phyloP scores from a whole-genome alignment of 257 asterid species.

The Ophiorrhiza pumila region DNA sequence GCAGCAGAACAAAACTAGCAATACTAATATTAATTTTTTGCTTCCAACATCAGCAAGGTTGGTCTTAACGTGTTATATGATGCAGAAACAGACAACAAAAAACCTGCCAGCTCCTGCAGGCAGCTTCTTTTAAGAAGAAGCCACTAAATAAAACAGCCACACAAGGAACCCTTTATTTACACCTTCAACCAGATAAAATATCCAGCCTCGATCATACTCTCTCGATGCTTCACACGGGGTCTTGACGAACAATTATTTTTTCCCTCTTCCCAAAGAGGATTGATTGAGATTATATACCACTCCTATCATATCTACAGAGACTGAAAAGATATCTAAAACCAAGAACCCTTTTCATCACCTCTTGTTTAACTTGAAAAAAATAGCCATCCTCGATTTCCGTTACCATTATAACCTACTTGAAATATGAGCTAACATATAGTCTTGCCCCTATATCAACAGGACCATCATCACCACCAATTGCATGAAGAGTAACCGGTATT shows the following conservation, averaged over 20 bases:
- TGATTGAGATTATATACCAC: conserved; percentile 8
- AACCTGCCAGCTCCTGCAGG: conserved; percentile 21
- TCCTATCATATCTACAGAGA: conserved; percentile 18
- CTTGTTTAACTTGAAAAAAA: background rate
- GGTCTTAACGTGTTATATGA: background rate
- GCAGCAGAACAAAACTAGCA: background rate
- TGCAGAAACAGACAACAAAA: conserved; percentile 18
- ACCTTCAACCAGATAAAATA: conserved; percentile 1
- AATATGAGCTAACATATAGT: conserved; percentile 62
- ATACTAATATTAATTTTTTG: background rate
- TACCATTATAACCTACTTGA: conserved; percentile 16
- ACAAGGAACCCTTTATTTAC: background rate
- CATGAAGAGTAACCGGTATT: conserved; percentile 69
- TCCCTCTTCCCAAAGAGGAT: background rate
- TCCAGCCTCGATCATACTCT: conserved; percentile 8
- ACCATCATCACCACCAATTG: conserved; percentile 74
- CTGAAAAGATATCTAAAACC: conserved; percentile 1
- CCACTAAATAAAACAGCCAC: background rate
- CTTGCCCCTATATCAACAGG: conserved; percentile 75
- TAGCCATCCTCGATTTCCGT: background rate
- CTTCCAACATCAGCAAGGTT: conserved; percentile 1
- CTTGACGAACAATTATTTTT: background rate
- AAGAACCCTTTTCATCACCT: background rate
- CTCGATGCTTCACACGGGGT: conserved; percentile 17
- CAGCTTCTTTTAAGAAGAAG: background rate